These are phyloP conservation scores for Blepharisma japonicum DNA, from an alignment of 73 alveolate genomes.

Conservation along the genomic window DNA sequence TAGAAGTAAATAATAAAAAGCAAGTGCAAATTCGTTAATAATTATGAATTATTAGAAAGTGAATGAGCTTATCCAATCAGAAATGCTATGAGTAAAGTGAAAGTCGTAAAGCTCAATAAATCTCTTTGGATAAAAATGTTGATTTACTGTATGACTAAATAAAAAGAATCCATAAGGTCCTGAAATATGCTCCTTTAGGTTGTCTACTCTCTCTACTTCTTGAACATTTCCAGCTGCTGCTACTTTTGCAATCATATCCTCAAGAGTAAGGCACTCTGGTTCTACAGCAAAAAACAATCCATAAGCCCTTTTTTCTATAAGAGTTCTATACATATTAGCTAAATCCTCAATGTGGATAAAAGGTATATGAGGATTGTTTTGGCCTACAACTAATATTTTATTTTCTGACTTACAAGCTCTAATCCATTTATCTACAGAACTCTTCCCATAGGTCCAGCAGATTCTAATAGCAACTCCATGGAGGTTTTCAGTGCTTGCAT, in stretches of 20 bases:
- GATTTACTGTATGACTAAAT: neutral
- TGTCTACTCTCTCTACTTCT: slow-evolving; percentile 2
- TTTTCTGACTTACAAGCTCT: neutral
- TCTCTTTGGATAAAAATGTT: neutral
- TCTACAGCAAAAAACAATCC: slow-evolving; percentile 8
- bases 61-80: too few relatives aligned
- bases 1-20: too few relatives aligned
- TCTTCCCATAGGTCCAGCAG: neutral
- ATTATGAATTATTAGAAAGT: too few relatives aligned
- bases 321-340: neutral
- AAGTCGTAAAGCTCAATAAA: too few relatives aligned
- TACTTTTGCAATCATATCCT: neutral
- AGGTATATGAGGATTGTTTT: neutral
- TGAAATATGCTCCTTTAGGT: neutral
- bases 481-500: neutral
- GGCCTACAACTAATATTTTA: neutral
- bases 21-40: too few relatives aligned
- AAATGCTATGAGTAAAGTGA: too few relatives aligned
- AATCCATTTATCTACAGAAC: neutral
- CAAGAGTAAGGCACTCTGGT: too few relatives aligned
- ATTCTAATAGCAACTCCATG: neutral
- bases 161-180: neutral
- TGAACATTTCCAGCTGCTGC: neutral
- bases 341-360: neutral
- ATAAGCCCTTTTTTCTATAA: neutral